These are phyloP conservation scores for Phialophora macrospora DNA, from an alignment of 2,329 filamentous ascomycete species.

Conservation along the genomic window DNA sequence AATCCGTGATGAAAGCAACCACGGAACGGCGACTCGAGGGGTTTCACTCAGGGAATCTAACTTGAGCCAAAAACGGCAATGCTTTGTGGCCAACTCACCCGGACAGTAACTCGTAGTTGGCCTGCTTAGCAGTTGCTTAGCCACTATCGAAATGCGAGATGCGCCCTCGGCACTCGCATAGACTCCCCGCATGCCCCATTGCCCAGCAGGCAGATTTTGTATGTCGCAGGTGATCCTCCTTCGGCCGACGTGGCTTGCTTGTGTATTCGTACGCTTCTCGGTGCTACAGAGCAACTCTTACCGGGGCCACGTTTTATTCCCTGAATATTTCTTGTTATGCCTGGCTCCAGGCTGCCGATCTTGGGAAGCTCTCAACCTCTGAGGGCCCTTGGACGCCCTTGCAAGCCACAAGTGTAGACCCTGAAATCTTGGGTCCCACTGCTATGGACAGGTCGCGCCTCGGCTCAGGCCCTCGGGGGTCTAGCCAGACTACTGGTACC, in stretches of 20 bases:
- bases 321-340: slow-evolving; percentile 11
- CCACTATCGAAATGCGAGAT: not conserved
- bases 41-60: not conserved
- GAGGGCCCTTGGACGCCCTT: not conserved
- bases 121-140: slow-evolving; percentile 1
- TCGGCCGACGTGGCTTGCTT: slow-evolving; percentile 22
- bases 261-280: slow-evolving; percentile 4
- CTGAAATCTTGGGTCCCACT: slow-evolving; percentile 12
- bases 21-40: not conserved
- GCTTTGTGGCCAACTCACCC: not conserved
- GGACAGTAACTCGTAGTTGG: too few relatives aligned
- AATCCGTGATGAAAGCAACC: not conserved
- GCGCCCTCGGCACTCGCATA: not conserved
- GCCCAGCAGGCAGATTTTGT: not conserved
- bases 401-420: slow-evolving; percentile 18
- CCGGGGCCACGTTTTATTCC: slow-evolving; percentile 2
- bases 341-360: slow-evolving; percentile 12
- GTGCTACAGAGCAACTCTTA: slow-evolving; percentile 6
- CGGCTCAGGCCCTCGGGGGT: slow-evolving; percentile 11
- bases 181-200: not conserved
- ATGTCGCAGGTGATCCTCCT: slow-evolving; percentile 11
- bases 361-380: slow-evolving; percentile 7
- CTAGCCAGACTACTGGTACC: slow-evolving; percentile 1
- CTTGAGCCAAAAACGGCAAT: not conserved
- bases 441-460: slow-evolving; percentile 7